phyloP scores from a whole-genome alignment of 2,329 filamentous ascomycete genomes.

The Leptographium galeiforme region DNA sequence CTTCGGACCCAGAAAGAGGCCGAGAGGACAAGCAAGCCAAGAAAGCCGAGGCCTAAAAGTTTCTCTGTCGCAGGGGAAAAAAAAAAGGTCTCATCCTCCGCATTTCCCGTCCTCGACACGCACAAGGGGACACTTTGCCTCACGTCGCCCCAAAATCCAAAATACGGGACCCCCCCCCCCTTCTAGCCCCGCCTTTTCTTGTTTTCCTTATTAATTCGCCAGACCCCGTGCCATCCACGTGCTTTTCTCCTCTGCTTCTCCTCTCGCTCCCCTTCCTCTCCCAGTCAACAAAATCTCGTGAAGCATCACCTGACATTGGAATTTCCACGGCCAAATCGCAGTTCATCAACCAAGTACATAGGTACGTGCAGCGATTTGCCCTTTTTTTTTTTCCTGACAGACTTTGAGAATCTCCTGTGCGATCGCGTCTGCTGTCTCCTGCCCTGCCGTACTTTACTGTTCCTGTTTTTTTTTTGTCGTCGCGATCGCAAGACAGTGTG shows the following conservation, averaged over 20 bases:
- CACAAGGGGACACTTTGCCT: no score
- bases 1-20: no score
- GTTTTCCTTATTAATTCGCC: conserved; percentile 10
- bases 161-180: background rate
- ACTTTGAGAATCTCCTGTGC: background rate
- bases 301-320: conserved; percentile 15
- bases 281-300: conserved; percentile 10
- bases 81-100: background rate
- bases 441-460: background rate
- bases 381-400: background rate
- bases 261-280: background rate
- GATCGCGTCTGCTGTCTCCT: background rate
- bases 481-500: background rate
- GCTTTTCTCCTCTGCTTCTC: conserved; percentile 5
- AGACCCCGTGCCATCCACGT: conserved; percentile 14
- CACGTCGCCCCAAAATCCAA: no score
- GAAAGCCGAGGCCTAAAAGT: no score
- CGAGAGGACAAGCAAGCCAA: no score
- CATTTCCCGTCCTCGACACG: background rate
- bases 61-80: no score
- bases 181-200: background rate
- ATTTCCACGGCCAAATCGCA: conserved; percentile 11
- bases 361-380: conserved; percentile 1
- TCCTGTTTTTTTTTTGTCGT: background rate
- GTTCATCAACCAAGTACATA: background rate